A percentile compares a stretch with the other conserved stretches of the same genome.
Evolutionary conservation across 2,329 filamentous ascomycete genomes (phyloP).

Genomic region (Rasamsonia emersonii): DNA sequence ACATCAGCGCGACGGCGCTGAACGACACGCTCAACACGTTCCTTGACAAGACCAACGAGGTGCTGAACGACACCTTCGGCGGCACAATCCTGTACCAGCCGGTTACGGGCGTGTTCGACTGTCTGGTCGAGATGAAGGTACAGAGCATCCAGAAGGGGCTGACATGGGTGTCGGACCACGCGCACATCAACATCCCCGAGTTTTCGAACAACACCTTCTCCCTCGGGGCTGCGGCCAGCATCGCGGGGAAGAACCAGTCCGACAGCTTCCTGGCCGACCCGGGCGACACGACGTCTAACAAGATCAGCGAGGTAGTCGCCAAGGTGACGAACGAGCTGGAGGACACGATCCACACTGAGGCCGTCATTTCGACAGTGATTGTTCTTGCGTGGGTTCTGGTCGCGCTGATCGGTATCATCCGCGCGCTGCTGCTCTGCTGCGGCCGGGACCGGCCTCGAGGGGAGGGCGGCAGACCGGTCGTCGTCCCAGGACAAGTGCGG

Average conservation of each 20-base stretch:
- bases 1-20: conserved; percentile 69
- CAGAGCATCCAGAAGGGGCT: conserved; percentile 75
- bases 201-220: conserved; percentile 78
- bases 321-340: conserved; percentile 61
- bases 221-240: conserved; percentile 57
- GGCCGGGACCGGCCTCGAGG: conserved; percentile 51
- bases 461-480: conserved; percentile 44
- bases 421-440: conserved; percentile 55
- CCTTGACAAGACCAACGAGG: conserved; percentile 64
- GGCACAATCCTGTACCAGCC: conserved; percentile 71
- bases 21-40: conserved; percentile 81
- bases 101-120: conserved; percentile 71
- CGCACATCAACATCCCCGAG: conserved; percentile 69
- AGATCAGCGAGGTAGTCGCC: conserved; percentile 67
- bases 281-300: conserved; percentile 64
- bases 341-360: conserved; percentile 63
- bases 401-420: conserved; percentile 62
- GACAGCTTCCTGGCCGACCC: conserved; percentile 71
- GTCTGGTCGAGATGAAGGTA: conserved; percentile 81
- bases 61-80: conserved; percentile 70
- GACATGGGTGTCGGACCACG: conserved; percentile 88
- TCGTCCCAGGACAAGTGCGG: conserved; percentile 4
- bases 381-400: conserved; percentile 71
- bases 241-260: conserved; percentile 45
- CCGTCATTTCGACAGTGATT: conserved; percentile 67